phyloP scores from a whole-genome alignment of 1,284 basidiomycete species.

The Microbotryomycetes sp. region DNA sequence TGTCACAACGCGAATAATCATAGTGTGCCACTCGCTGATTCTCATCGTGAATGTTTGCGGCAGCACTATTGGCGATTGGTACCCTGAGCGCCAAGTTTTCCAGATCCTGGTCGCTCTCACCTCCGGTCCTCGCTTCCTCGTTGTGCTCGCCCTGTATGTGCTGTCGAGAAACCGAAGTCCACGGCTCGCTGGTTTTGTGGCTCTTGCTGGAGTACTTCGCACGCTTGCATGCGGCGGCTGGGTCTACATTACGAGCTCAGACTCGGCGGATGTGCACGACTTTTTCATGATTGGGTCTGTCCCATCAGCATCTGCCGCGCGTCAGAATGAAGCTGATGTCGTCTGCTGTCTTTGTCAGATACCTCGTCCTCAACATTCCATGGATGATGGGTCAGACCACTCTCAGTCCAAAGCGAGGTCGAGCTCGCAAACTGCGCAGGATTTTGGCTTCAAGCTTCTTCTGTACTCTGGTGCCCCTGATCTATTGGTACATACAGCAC shows the following conservation, averaged over 20 bases:
- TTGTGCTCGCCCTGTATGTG: slow-evolving; percentile 61
- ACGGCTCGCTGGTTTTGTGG: slow-evolving; percentile 46
- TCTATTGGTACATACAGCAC: slow-evolving; percentile 80
- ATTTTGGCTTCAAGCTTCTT: slow-evolving; percentile 52
- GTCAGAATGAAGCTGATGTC: slow-evolving; percentile 51
- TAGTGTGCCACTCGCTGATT: slow-evolving; percentile 16
- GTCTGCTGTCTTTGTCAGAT: slow-evolving; percentile 10
- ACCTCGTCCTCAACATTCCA: slow-evolving; percentile 41
- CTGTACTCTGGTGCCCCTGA: slow-evolving; percentile 59
- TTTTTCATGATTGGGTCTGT: slow-evolving; percentile 82
- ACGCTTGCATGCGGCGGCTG: slow-evolving; percentile 84
- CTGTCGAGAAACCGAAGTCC: slow-evolving; percentile 2
- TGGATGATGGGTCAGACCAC: slow-evolving; percentile 76
- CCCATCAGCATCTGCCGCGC: no score
- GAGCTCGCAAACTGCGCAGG: slow-evolving; percentile 51
- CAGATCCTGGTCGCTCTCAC: slow-evolving; percentile 79
- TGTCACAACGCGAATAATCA: not conserved
- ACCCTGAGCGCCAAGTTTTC: slow-evolving; percentile 78
- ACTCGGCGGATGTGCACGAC: slow-evolving; percentile 77
- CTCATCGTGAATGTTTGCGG: not conserved
- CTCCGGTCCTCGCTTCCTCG: slow-evolving; percentile 67
- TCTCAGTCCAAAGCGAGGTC: slow-evolving; percentile 50
- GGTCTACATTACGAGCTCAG: slow-evolving; percentile 74
- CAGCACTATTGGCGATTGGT: slow-evolving; percentile 80
- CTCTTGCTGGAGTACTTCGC: slow-evolving; percentile 61